phyloP scores from a whole-genome alignment of 1,284 basidiomycete genomes.

The Cutaneotrichosporon cavernicola region DNA sequence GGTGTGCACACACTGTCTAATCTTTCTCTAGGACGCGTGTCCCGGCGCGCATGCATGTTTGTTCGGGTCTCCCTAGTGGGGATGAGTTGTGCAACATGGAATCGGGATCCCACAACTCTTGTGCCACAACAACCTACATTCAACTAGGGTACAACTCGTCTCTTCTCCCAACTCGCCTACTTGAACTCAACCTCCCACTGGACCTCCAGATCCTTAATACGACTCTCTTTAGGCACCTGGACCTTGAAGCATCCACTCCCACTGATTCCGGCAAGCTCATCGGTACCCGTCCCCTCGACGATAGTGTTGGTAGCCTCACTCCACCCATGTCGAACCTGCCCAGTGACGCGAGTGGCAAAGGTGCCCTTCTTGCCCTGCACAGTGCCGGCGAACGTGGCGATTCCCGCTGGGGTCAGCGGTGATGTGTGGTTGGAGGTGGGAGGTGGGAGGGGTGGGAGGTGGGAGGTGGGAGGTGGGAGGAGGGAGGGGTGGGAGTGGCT shows the following conservation, averaged over 20 bases:
- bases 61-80: background rate
- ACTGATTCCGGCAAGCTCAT: background rate
- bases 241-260: background rate
- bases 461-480: no score
- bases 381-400: background rate
- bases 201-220: no score
- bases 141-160: no score
- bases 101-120: no score
- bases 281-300: background rate
- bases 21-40: background rate
- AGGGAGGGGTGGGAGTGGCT: no score
- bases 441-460: no score
- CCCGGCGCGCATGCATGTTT: background rate
- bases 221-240: background rate
- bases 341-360: background rate
- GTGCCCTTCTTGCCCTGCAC: slow-evolving; percentile 7
- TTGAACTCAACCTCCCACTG: no score
- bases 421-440: no score
- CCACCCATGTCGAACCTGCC: background rate
- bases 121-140: no score
- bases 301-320: background rate
- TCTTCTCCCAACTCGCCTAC: no score
- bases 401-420: background rate
- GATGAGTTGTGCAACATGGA: no score
- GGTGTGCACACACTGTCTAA: background rate